Conservation (phyloP, 768 basidiomycete species). For the Boletus rubroflammeus region DNA sequence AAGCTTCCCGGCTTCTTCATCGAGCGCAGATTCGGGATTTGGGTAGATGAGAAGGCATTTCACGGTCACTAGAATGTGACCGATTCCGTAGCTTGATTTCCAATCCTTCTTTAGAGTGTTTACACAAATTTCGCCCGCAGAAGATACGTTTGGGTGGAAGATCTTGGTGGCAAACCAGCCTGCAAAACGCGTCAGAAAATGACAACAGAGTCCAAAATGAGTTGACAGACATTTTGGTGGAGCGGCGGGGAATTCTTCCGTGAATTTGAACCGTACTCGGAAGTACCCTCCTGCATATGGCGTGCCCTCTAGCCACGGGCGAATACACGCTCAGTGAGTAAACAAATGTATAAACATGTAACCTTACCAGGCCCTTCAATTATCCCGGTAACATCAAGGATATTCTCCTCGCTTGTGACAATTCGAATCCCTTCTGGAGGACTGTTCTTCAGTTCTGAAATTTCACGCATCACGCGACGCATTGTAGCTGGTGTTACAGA, state of each 20-base stretch:
- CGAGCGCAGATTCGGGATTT: conserved; percentile 92
- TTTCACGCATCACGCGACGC: conserved; percentile 86
- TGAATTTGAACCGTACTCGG: conserved; percentile 79
- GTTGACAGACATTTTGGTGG: conserved; percentile 82
- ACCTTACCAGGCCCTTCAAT: conserved; percentile 85
- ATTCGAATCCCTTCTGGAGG: conserved; percentile 94
- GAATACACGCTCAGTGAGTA: conserved; percentile 4
- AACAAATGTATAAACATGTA: background rate
- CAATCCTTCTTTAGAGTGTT: conserved; percentile 98
- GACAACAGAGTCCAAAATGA: background rate
- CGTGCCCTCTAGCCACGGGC: conserved; percentile 47
- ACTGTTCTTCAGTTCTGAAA: conserved; percentile 70
- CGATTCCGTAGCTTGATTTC: conserved; percentile 88
- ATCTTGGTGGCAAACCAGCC: conserved; percentile 94
- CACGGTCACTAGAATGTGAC: conserved; percentile 87
- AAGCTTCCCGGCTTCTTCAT: conserved; percentile 94
- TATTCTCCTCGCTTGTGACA: conserved; percentile 80
- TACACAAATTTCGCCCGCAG: conserved; percentile 89
- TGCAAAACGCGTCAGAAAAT: conserved; percentile 29
- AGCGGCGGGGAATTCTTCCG: conserved; percentile 87
- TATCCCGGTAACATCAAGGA: conserved; percentile 82
- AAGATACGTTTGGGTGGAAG: conserved; percentile 95
- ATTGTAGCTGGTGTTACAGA: conserved; percentile 53
- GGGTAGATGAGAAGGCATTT: conserved; percentile 96
- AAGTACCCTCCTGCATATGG: conserved; percentile 75